Evolutionary conservation across 495 filamentous ascomycete genomes (phyloP), one percentile per base, ranked within the genome.

Genomic region (Penicillium herquei): DNA sequence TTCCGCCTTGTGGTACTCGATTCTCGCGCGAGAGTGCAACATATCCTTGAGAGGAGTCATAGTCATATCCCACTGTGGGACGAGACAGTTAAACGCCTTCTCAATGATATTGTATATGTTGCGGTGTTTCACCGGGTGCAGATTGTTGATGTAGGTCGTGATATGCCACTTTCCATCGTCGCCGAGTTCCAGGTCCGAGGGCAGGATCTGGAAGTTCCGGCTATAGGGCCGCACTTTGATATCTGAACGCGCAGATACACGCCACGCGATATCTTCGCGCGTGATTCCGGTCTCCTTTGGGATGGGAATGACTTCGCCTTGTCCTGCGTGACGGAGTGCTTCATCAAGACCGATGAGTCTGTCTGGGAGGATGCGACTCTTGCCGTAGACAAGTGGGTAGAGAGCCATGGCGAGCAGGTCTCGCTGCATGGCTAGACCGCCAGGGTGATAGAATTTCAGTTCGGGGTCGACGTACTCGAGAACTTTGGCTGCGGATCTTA

Each of bases 81-180:
- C 62, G 5, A 78, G 46, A 18, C 65, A 63, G 13, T 72, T 71
- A 42, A 79, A 72, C 2, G 72, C 37, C 7, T 72, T 58, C 49
- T 84, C 78, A n/a, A 78, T 70, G 18, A 72, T 40, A 3, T 45
- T 41, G 56, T 79, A 78, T n/a, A 76, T 48, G 1, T 66, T 43
- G 14, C 52, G 45, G 35, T 76, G 54, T 16, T 63, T 64, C 11
- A 52, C 42, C 0, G 78, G 81, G 52, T 78, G 80, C 35, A 78
- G 70, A 53, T 76, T 76, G 58, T 76, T 78, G 63, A 78, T 78
- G 59, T 79, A 84, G 54, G 61, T 74, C 6, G 61, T 59, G 48
- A 75, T 68, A 43, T 69, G 63, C 62, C 62, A 69, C 14, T 43
- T 57, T 7, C 61, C 60, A 10, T 70, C 68, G 10, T 56, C 60